phyloP scores from a whole-genome alignment of 75 land plant species.

The Pinus tabuliformis region DNA sequence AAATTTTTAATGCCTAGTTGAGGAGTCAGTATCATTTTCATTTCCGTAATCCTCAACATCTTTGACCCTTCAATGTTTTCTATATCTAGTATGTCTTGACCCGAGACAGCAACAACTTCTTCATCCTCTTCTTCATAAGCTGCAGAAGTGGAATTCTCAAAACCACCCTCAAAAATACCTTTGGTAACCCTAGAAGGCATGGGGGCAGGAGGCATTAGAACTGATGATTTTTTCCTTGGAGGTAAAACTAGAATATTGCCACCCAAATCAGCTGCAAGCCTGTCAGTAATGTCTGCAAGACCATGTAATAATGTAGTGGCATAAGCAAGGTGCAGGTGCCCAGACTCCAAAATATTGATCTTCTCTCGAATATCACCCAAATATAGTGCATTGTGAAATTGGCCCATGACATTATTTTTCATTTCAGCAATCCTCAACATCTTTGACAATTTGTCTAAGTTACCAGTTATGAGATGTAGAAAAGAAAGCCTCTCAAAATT shows the following conservation, averaged over 20 bases:
- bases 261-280: slow-evolving; percentile 46
- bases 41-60: too few species aligned
- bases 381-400: too few species aligned
- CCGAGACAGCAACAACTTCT: slow-evolving; percentile 52
- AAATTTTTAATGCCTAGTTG: too few species aligned
- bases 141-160: slow-evolving; percentile 29
- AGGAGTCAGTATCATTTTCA: too few species aligned
- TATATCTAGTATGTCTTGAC: too few species aligned
- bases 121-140: slow-evolving; percentile 43
- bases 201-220: slow-evolving; percentile 62
- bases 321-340: too few species aligned
- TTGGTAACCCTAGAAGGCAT: slow-evolving; percentile 63
- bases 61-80: too few species aligned
- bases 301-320: too few species aligned
- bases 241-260: slow-evolving; percentile 55
- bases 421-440: too few species aligned
- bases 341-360: neutral
- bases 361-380: too few species aligned
- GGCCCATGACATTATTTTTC: too few species aligned
- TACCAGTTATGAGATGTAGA: slow-evolving; percentile 64
- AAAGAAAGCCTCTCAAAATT: slow-evolving; percentile 80
- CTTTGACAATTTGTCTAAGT: slow-evolving; percentile 17
- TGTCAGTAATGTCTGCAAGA: slow-evolving; percentile 21
- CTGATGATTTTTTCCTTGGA: slow-evolving; percentile 32
- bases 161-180: slow-evolving; percentile 71